phyloP scores from a whole-genome alignment of 2,329 filamentous ascomycete genomes.

The Fusarium nurragi region DNA sequence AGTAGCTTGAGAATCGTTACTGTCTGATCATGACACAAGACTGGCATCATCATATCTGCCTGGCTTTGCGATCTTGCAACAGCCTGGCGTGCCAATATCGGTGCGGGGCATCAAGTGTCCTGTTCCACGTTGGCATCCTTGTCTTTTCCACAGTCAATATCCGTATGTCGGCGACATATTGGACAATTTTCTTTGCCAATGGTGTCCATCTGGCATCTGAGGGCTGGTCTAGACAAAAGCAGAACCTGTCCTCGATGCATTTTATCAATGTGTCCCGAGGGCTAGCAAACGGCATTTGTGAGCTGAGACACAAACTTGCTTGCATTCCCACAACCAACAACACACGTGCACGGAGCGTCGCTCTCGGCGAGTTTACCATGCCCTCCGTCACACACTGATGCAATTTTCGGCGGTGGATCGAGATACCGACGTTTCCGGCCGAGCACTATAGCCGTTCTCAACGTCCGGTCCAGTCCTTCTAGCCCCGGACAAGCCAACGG shows the following conservation, averaged over 20 bases:
- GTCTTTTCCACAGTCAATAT: constrained; percentile 31
- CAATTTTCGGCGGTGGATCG: constrained; percentile 28
- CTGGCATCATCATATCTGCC: constrained; percentile 41
- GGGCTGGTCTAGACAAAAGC: not conserved
- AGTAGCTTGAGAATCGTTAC: constrained; percentile 26
- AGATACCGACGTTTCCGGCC: constrained; percentile 42
- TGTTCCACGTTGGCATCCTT: constrained; percentile 33
- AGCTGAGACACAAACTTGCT: not conserved
- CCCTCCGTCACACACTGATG: constrained; percentile 18
- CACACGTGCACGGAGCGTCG: constrained; percentile 1
- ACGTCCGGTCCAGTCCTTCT: constrained; percentile 26
- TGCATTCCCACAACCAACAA: not conserved
- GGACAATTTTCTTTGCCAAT: constrained; percentile 5
- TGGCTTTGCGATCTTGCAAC: constrained; percentile 31
- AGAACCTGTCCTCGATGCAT: not conserved
- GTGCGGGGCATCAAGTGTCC: constrained; percentile 36
- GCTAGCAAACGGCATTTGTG: not conserved
- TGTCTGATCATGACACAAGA: constrained; percentile 41
- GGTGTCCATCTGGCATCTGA: not conserved
- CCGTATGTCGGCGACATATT: constrained; percentile 4
- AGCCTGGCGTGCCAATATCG: constrained; percentile 36
- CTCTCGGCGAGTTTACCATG: constrained; percentile 7
- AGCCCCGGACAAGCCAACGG: constrained; percentile 4
- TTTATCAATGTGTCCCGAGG: not conserved
- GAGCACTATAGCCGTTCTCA: constrained; percentile 15